A percentile compares a stretch with the other conserved stretches of the same genome.
These are phyloP conservation scores for Leucocoprinus leucothites DNA, from an alignment of 768 basidiomycete genomes.

Conservation along the genomic window DNA sequence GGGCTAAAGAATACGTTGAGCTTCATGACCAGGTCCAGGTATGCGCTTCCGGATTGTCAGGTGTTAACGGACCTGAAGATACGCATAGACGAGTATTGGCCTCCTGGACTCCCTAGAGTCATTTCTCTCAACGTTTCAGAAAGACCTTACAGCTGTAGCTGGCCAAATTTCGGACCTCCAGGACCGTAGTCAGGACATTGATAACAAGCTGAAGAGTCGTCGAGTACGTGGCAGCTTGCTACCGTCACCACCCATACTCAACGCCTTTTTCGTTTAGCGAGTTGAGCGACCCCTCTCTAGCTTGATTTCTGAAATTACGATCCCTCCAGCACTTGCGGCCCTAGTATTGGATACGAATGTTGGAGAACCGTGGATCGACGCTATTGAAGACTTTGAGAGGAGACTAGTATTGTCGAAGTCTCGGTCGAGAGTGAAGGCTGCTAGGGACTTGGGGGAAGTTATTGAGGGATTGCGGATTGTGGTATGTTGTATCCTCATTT, in stretches of 20 bases:
- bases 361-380: constrained; percentile 83
- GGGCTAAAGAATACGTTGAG: constrained; percentile 69
- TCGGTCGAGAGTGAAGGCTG: constrained; percentile 82
- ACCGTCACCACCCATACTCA: not conserved
- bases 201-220: constrained; percentile 78
- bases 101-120: constrained; percentile 85
- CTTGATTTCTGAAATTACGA: constrained; percentile 74
- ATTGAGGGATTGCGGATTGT: constrained; percentile 86
- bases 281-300: constrained; percentile 86
- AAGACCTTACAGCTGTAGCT: constrained; percentile 90
- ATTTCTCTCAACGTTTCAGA: constrained; percentile 94
- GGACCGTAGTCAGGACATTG: constrained; percentile 86
- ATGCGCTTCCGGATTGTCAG: constrained; percentile 3
- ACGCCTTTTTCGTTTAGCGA: constrained; percentile 45
- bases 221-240: constrained; percentile 54
- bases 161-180: constrained; percentile 96
- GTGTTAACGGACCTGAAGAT: constrained; percentile 2
- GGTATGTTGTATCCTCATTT: constrained; percentile 41
- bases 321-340: constrained; percentile 76
- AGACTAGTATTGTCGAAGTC: constrained; percentile 65
- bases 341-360: constrained; percentile 83
- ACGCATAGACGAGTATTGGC: constrained; percentile 71
- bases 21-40: constrained; percentile 93
- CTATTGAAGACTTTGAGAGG: constrained; percentile 78
- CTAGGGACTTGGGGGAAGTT: constrained; percentile 78